Percentiles rank a stretch among this genome's conserved stretches.
These are phyloP conservation scores for Suillus cothurnatus DNA, from an alignment of 768 basidiomycete genomes.

Conservation along the genomic window DNA sequence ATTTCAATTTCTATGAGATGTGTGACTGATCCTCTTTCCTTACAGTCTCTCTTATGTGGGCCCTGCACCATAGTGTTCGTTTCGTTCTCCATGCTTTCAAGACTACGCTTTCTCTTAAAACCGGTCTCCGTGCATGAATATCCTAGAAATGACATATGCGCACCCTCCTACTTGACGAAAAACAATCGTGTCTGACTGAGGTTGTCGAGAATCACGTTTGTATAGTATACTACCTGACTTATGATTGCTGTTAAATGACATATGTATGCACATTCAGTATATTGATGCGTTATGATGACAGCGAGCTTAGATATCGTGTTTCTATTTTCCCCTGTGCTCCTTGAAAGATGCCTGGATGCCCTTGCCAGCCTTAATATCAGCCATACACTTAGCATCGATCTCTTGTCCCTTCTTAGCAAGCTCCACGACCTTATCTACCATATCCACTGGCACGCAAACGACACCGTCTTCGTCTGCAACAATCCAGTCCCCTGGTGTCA, in stretches of 20 bases:
- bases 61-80: constrained; percentile 54
- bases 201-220: neutral
- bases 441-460: constrained; percentile 67
- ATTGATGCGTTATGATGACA: neutral
- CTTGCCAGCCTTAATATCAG: constrained; percentile 74
- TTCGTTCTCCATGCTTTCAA: constrained; percentile 53
- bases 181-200: neutral
- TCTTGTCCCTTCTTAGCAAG: constrained; percentile 59
- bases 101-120: constrained; percentile 48
- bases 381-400: constrained; percentile 71
- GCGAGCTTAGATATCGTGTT: constrained; percentile 16
- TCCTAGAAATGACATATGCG: neutral
- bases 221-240: neutral
- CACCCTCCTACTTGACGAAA: neutral
- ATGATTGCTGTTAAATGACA: neutral
- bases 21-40: constrained; percentile 12
- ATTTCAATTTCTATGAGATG: constrained; percentile 32
- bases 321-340: constrained; percentile 61
- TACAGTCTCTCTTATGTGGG: constrained; percentile 64
- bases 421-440: constrained; percentile 57
- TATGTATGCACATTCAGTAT: neutral
- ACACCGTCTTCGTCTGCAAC: constrained; percentile 91
- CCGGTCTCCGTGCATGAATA: constrained; percentile 37
- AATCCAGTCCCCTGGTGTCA: constrained; percentile 80
- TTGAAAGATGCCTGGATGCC: constrained; percentile 81